Conservation (phyloP, 176 grass and related monocot species). For the Cenchrus fungigraminus region DNA sequence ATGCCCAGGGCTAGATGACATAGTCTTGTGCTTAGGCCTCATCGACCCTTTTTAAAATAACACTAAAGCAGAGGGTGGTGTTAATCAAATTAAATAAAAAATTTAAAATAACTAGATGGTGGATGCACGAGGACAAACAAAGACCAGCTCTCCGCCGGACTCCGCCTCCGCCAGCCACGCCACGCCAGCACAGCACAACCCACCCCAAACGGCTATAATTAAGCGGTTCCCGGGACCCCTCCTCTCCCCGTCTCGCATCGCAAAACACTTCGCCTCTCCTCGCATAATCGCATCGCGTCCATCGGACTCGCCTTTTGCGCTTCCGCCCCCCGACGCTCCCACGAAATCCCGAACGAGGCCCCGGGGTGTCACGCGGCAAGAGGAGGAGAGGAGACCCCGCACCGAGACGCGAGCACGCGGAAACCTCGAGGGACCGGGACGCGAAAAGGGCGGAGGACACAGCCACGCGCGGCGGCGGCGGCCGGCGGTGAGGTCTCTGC, state of each 20-base stretch:
- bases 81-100: too few species aligned
- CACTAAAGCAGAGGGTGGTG: neutral
- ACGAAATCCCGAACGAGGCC: slow-evolving; percentile 8
- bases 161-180: neutral
- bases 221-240: slow-evolving; percentile 40
- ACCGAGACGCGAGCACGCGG: neutral
- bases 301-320: neutral
- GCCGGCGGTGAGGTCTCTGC: neutral
- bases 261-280: neutral
- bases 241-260: neutral
- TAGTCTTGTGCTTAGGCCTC: neutral
- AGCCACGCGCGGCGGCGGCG: slow-evolving; percentile 6
- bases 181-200: neutral
- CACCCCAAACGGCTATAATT: slow-evolving; percentile 72
- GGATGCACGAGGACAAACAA: slow-evolving; percentile 46
- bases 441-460: neutral
- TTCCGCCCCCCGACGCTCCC: neutral
- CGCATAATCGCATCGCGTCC: neutral
- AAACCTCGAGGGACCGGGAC: neutral
- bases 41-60: neutral
- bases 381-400: neutral
- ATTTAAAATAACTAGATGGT: too few species aligned
- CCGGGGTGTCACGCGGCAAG: neutral
- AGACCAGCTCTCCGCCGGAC: slow-evolving; percentile 19
- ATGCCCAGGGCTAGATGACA: too few species aligned